Base-by-base conservation (phyloP, 345 rosid species). In the Gossypium bickii region DNA sequence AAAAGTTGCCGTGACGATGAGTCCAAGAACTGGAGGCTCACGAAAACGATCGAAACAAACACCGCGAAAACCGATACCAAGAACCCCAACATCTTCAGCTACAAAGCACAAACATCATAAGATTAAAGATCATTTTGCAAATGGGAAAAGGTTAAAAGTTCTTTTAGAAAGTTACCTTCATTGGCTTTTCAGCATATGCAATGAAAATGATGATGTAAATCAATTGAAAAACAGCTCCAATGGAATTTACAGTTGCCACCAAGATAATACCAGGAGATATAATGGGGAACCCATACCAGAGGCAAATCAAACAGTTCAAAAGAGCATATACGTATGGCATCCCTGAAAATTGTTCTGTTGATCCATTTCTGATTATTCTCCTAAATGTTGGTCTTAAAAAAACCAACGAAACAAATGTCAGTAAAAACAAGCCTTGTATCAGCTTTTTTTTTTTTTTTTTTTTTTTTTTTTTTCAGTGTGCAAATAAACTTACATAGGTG, bases 311-410 rank as follows among this genome's bases (percentile, higher is more conserved):
- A 82, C 87, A 83, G 77, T 85, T 88, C 77, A 88, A 75, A 9
- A 88, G 83, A 4, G 84, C 74, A 64, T 78, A 86, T 38, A 88
- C 20, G 64, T 85, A 86, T 44, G 92, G 89, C 81, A 79, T 78
- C 47, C 86, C 89, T 0, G 86, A 86, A 81, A 88, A 88, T 69
- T 86, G 86, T 55, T 88, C 89, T 12, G 89, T 86, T 8, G 89
- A 84, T 18, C 59, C 70, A 68, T 85, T 88, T 74, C 78, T 80
- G 57, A 81, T 77, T 9, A 88, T 86, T 81, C 89, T 88, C 76
- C 62, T 78, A 65, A 88, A 86, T 73, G 88, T 88, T 22, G 89
- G 81, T 82, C 92, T 86, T 84, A 20, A 73, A 62, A 17, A 18
- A 9, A 57, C 9, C 27, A 0, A 71, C 2, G 47, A 64, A 38